Conservation (phyloP, 169 alveolate species). For the Amoebophrya sp. region DNA sequence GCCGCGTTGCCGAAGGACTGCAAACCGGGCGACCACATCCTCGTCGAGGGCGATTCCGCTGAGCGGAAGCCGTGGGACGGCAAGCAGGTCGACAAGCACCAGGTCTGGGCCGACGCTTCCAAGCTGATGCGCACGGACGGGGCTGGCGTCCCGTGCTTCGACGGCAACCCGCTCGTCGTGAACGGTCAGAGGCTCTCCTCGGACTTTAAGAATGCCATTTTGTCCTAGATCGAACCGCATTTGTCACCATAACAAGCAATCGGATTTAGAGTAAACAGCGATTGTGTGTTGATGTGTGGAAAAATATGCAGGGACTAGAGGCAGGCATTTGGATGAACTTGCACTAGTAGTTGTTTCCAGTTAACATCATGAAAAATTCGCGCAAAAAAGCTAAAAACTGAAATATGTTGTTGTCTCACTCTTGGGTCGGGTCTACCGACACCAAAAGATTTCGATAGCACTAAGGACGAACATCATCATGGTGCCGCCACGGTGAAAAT, state of each 20-base stretch:
- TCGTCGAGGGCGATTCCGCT: background rate
- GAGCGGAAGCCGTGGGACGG: slow-evolving; percentile 2
- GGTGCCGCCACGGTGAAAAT: too few species aligned
- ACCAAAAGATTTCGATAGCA: too few species aligned
- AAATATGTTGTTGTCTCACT: too few species aligned
- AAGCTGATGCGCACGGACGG: background rate
- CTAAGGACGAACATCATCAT: too few species aligned
- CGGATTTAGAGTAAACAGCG: background rate
- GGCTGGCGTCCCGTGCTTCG: background rate
- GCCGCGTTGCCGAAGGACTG: background rate
- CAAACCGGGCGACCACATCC: background rate
- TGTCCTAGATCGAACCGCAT: background rate
- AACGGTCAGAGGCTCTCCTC: background rate
- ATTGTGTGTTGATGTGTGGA: background rate
- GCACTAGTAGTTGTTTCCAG: too few species aligned
- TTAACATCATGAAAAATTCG: too few species aligned
- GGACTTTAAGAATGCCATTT: background rate
- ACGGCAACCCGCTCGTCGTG: background rate
- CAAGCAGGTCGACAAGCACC: background rate
- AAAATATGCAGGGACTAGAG: too few species aligned
- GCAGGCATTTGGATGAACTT: too few species aligned
- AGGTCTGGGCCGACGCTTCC: background rate
- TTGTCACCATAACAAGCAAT: too few species aligned
- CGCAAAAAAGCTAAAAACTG: too few species aligned
- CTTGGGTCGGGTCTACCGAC: too few species aligned